Percentiles rank a stretch among this genome's conserved stretches.
These are phyloP conservation scores for Quercus parvula DNA, from an alignment of 306 rosid species.

Conservation along the genomic window DNA sequence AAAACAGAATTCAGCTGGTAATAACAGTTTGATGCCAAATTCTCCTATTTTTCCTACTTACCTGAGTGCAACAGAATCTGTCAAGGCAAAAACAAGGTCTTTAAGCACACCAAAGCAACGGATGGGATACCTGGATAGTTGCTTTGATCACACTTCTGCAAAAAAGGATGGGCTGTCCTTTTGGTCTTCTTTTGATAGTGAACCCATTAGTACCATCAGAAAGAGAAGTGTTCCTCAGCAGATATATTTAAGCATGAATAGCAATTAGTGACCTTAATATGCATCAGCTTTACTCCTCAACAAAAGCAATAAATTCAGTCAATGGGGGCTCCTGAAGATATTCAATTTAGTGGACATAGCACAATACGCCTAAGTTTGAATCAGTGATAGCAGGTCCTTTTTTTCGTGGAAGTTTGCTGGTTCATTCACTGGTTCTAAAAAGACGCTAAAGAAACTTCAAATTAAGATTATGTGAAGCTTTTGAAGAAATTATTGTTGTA, in stretches of 20 bases:
- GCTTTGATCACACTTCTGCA: conserved; percentile 19
- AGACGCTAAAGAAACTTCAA: no score
- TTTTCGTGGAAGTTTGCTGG: no score
- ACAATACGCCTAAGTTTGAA: no score
- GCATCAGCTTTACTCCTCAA: background rate
- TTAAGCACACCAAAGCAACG: conserved; percentile 70
- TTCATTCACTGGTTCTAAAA: no score
- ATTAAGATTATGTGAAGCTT: no score
- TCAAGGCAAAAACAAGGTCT: conserved; percentile 60
- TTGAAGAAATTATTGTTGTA: no score
- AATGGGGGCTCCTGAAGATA: background rate
- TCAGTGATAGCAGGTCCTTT: no score
- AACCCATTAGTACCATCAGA: conserved; percentile 21
- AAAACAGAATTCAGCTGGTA: conserved; percentile 34
- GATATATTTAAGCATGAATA: conserved; percentile 3
- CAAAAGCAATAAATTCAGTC: conserved; percentile 1
- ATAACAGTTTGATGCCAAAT: conserved; percentile 37
- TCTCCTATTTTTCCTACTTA: conserved; percentile 54
- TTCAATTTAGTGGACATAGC: no score
- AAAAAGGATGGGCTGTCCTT: conserved; percentile 15
- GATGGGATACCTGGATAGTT: conserved; percentile 36
- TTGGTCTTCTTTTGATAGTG: conserved; percentile 40
- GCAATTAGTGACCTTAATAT: conserved; percentile 4
- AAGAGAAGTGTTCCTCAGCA: conserved; percentile 14
- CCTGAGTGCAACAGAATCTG: conserved; percentile 59